Percentiles rank a stretch among this genome's conserved stretches.
phyloP scores from a whole-genome alignment of 768 basidiomycete genomes.

The Russula dissimulans region DNA sequence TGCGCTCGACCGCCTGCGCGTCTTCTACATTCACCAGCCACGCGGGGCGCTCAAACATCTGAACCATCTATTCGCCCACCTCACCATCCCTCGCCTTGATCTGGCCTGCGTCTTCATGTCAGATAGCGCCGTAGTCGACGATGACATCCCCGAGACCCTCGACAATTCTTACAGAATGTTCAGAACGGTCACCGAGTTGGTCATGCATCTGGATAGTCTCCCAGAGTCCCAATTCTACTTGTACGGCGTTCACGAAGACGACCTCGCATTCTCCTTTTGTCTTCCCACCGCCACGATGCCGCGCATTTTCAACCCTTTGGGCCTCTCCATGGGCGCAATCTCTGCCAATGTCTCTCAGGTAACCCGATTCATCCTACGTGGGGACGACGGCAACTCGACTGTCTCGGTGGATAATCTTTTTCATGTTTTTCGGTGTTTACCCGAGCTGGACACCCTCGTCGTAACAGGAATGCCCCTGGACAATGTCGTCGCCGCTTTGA shows the following conservation, averaged over 20 bases:
- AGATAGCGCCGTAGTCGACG: slow-evolving; percentile 13
- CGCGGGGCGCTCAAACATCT: slow-evolving; percentile 11
- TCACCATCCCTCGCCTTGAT: slow-evolving; percentile 11
- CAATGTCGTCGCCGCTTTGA: slow-evolving; percentile 9
- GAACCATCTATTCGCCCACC: slow-evolving; percentile 5
- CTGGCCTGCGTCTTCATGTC: slow-evolving; percentile 10
- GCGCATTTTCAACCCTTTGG: neutral
- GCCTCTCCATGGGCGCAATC: slow-evolving; percentile 5
- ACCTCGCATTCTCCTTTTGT: slow-evolving; percentile 8
- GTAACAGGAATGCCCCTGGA: slow-evolving; percentile 12
- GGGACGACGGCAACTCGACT: slow-evolving; percentile 10
- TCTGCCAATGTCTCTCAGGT: slow-evolving; percentile 11
- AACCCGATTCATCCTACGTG: slow-evolving; percentile 8
- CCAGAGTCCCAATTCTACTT: slow-evolving; percentile 14
- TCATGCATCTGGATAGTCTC: slow-evolving; percentile 13
- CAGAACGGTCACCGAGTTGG: slow-evolving; percentile 6
- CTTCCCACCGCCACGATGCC: slow-evolving; percentile 8
- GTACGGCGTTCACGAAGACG: slow-evolving; percentile 9
- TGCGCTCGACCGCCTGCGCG: slow-evolving; percentile 10
- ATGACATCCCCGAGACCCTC: slow-evolving; percentile 11
- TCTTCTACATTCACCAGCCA: slow-evolving; percentile 9
- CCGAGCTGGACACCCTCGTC: slow-evolving; percentile 11
- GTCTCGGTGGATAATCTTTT: slow-evolving; percentile 7
- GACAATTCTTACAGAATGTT: slow-evolving; percentile 5
- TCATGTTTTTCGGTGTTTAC: slow-evolving; percentile 9